Base-by-base conservation (phyloP, 305 asterid species). In the Fraxinus angustifolia region DNA sequence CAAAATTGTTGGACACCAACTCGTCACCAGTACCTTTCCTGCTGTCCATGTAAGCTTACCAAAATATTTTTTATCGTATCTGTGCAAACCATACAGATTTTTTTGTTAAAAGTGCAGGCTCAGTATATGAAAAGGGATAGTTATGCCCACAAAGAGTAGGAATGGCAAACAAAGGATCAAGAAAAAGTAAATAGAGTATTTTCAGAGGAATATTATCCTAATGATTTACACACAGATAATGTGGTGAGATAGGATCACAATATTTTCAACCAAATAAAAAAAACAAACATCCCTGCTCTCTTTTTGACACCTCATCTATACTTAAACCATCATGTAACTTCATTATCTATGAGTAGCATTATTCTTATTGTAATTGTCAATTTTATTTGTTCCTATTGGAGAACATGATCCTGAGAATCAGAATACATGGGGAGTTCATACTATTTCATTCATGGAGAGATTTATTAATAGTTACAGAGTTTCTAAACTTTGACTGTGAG, bases 1-100 rank as follows among this genome's bases (percentile, higher is more conserved):
- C 26, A 23, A 23, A 23, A 35, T 5, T 35, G 8, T 35, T 35
- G 38, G 38, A 6, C 38, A 35, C 38, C 85, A 88, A 85, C 50
- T 86, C 80, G 81, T 72, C 82, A 83, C 30, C 7, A 80, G 60
- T 16, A 77, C 75, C 77, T 81, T 53, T 35, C 67, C 58, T 48
- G 79, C 53, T 30, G 50, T 73, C 77, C 31, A 8, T 73, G 75
- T 76, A 45, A 72, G 71, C 67, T 34, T 80, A 78, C 77, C 77
- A 48, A 72, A 72, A 62, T 67, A 38, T 67, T 74, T 77, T 68
- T 75, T 79, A 73, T 72, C 8, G 21, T 78, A 65, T 83, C 87
- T 85, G 81, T 73, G 85, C 58, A 35, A 84, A 62, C 19, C 56
- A 31, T n/a, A 1, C 65, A n/a, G 21, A 53, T 28, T 50, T 6